Percentiles rank a stretch among this genome's conserved stretches.
Conservation (phyloP, 441 rosid genomes). For the Populus hybrid region DNA sequence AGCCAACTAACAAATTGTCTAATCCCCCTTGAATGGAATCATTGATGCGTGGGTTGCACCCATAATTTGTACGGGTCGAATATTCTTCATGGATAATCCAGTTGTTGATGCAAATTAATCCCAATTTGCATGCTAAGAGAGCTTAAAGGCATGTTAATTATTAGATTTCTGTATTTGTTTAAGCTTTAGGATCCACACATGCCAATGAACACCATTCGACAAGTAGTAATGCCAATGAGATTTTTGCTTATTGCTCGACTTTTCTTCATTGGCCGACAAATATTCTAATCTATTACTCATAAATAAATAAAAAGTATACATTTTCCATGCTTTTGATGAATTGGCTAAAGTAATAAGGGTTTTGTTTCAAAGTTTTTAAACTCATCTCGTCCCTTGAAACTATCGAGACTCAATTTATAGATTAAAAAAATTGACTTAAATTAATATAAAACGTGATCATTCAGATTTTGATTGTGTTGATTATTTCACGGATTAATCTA, state of each 20-base stretch:
- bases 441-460: too few species aligned
- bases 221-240: not conserved
- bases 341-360: not conserved
- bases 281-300: not conserved
- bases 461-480: too few species aligned
- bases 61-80: constrained; percentile 18
- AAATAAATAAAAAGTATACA: too few species aligned
- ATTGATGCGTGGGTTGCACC: not conserved
- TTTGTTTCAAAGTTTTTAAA: not conserved
- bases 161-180: not conserved
- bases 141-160: not conserved
- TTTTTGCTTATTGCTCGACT: not conserved
- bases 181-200: not conserved
- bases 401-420: too few species aligned
- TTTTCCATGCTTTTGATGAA: not conserved
- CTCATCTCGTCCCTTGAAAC: too few species aligned
- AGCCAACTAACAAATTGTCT: not conserved
- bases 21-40: not conserved
- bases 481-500: too few species aligned
- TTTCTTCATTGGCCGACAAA: constrained; percentile 9
- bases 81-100: constrained; percentile 22
- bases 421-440: too few species aligned
- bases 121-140: not conserved
- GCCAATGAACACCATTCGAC: not conserved
- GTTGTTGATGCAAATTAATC: constrained; percentile 4